Evolutionary conservation across 768 basidiomycete genomes (phyloP).

Genomic region (Lactarius sanguifluus): DNA sequence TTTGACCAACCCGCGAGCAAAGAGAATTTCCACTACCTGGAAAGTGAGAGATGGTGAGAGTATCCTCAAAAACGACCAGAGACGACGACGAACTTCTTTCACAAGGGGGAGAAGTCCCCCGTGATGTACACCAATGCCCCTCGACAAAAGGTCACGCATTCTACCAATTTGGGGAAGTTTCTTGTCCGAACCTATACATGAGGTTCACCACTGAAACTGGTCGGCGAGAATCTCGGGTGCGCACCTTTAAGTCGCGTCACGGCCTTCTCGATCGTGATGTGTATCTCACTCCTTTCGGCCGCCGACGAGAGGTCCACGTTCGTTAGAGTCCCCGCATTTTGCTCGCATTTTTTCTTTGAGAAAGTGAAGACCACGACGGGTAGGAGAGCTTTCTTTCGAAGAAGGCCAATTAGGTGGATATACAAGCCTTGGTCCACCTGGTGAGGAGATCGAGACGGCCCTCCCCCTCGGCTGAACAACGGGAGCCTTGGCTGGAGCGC

Average conservation of each 20-base stretch:
- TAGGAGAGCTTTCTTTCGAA: slow-evolving; percentile 82
- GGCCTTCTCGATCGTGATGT: slow-evolving; percentile 91
- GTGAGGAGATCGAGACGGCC: slow-evolving; percentile 54
- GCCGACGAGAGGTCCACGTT: slow-evolving; percentile 87
- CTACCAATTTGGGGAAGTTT: slow-evolving; percentile 89
- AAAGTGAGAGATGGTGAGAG: slow-evolving; percentile 8
- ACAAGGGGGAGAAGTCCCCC: slow-evolving; percentile 95
- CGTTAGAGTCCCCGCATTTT: slow-evolving; percentile 86
- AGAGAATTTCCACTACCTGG: slow-evolving; percentile 93
- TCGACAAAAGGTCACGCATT: slow-evolving; percentile 84
- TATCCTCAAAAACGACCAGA: not conserved
- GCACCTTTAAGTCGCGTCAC: slow-evolving; percentile 86
- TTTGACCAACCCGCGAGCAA: slow-evolving; percentile 93
- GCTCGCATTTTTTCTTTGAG: slow-evolving; percentile 96
- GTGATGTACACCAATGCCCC: slow-evolving; percentile 97
- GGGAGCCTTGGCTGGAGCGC: slow-evolving; percentile 40
- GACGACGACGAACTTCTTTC: slow-evolving; percentile 68
- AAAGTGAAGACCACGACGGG: slow-evolving; percentile 97
- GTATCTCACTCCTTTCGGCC: slow-evolving; percentile 95
- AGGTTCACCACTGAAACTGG: not conserved
- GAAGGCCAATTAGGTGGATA: slow-evolving; percentile 83
- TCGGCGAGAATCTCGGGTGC: slow-evolving; percentile 17
- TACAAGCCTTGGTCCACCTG: slow-evolving; percentile 89
- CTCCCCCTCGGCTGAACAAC: slow-evolving; percentile 39
- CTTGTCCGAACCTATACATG: slow-evolving; percentile 74